phyloP scores from a whole-genome alignment of 805 yeast species.

The Ogataea parapolymorpha region DNA sequence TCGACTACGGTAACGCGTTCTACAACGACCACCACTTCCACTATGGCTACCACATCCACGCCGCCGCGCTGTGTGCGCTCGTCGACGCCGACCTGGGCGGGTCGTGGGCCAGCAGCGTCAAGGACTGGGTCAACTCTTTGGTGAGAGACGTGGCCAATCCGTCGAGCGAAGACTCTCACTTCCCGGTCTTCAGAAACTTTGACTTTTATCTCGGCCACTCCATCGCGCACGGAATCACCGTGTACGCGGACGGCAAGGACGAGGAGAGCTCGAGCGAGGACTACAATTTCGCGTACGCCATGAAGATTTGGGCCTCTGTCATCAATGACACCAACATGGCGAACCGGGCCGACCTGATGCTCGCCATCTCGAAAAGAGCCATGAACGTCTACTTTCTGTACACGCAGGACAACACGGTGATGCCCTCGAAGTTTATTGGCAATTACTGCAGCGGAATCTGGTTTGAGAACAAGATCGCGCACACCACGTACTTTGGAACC shows the following conservation, averaged over 20 bases:
- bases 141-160: conserved; percentile 68
- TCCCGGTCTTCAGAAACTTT: conserved; percentile 59
- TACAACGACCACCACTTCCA: conserved; percentile 79
- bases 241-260: conserved; percentile 58
- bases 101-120: conserved; percentile 45
- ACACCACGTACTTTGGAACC: conserved; percentile 63
- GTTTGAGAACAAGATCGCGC: conserved; percentile 64
- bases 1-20: conserved; percentile 71
- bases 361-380: conserved; percentile 49
- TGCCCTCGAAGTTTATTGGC: conserved; percentile 44
- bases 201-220: conserved; percentile 70
- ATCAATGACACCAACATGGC: conserved; percentile 50
- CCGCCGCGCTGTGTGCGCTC: conserved; percentile 59
- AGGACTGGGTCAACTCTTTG: conserved; percentile 55
- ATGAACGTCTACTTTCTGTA: conserved; percentile 51
- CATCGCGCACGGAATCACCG: conserved; percentile 63
- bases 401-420: conserved; percentile 42
- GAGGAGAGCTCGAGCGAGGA: conserved; percentile 68
- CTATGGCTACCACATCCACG: conserved; percentile 70
- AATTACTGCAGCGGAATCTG: conserved; percentile 62
- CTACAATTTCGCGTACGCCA: conserved; percentile 57
- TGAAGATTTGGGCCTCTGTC: conserved; percentile 65
- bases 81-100: conserved; percentile 51
- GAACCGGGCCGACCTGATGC: conserved; percentile 52
- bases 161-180: conserved; percentile 42